Conservation (phyloP, 148 eudicot species). For the Silene uniflora region DNA sequence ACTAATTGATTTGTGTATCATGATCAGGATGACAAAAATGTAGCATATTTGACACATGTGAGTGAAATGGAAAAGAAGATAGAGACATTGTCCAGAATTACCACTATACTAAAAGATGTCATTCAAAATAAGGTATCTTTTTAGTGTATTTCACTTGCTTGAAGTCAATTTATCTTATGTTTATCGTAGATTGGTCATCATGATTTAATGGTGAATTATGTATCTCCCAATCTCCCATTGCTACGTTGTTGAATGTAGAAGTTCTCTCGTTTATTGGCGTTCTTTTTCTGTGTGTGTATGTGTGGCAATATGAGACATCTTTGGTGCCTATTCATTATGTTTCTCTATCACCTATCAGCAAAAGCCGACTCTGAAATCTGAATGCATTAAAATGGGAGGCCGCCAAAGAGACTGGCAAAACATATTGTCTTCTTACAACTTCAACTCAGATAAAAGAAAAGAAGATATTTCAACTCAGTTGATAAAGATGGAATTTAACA, state of each 20-base stretch:
- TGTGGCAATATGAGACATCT: background rate
- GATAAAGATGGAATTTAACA: background rate
- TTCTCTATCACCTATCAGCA: background rate
- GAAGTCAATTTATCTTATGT: background rate
- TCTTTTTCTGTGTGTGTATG: background rate
- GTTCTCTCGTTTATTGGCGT: background rate
- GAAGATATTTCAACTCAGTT: background rate
- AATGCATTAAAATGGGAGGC: no score
- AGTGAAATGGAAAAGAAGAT: conserved; percentile 99
- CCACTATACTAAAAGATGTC: conserved; percentile 91
- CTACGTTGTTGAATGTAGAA: background rate
- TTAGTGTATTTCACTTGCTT: background rate
- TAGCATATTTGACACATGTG: conserved; percentile 94
- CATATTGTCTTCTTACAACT: background rate
- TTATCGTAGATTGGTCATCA: background rate
- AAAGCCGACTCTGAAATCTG: background rate
- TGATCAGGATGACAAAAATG: conserved; percentile 92
- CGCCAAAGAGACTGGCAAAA: background rate
- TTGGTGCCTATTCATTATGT: background rate
- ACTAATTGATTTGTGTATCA: conserved; percentile 15
- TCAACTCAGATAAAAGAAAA: background rate
- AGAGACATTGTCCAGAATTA: conserved; percentile 91
- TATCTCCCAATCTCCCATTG: background rate
- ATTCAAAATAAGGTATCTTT: conserved; percentile 86
- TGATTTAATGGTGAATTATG: background rate